Evolutionary conservation across 805 yeast genomes (phyloP), one percentile per base, ranked within the genome.

Genomic region (Candida wancherniae): DNA sequence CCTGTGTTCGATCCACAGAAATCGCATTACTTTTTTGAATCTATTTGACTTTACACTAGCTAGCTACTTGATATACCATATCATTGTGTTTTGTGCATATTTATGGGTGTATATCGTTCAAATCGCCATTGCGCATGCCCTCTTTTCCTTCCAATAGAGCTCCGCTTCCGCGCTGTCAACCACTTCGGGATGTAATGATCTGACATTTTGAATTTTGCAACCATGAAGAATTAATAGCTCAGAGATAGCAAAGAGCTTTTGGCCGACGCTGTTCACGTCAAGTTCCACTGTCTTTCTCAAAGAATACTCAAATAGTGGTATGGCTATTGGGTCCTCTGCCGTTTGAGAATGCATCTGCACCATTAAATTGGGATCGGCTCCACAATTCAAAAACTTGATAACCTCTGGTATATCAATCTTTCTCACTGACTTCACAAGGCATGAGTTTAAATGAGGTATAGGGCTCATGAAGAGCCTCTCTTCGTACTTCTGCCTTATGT

Each of bases 401-500:
- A 75, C 65, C 26, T 64, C 61, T 1, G 51, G 45, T n/a, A 71
- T 50, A 33, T 75, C 66, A 26, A 76, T 72, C 15, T 62, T 55
- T 31, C 71, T 73, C 3, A 78, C 63, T 0, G 79, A 75, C 35
- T 66, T 67, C n/a, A 79, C 63, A 18, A 79, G 48, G 2, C 55
- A 46, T 28, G 61, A 63, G 33, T 63, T 57, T 5, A 50, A 28
- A 11, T 50, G 50, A 0, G 48, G 42, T 2, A 22, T 27, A 1
- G 29, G 31, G 9, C 31, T 40, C 9, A 71, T 59, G 47, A 55
- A 87, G 23, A 56, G 61, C 52, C 73, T 75, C 4, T 56, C 58
- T 15, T 67, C 63, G 50, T 88, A 88, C 55, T 88, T 88, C 24
- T 70, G 63, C 6, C 68, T 68, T 27, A 85, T 79, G 48, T 70